phyloP scores from a whole-genome alignment of 352 stramenopile species.

The Phytophthora sp. region DNA sequence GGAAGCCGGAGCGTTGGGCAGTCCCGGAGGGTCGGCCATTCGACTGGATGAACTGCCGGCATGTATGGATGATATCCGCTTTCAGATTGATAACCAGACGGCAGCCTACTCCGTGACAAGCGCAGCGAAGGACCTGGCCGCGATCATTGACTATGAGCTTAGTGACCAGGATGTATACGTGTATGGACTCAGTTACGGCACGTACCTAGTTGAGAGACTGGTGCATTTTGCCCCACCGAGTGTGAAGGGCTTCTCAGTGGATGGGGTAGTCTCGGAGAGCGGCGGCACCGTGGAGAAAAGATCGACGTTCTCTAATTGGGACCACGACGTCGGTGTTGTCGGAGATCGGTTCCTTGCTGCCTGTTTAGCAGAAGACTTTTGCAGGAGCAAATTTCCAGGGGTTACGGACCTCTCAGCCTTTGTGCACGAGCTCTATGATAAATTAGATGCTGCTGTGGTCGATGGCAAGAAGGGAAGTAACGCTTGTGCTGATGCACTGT shows the following conservation, averaged over 20 bases:
- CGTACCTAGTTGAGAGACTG: slow-evolving; percentile 69
- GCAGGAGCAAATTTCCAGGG: slow-evolving; percentile 65
- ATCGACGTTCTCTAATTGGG: slow-evolving; percentile 84
- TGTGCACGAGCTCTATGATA: slow-evolving; percentile 55
- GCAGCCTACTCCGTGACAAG: slow-evolving; percentile 77
- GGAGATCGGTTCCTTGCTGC: slow-evolving; percentile 59
- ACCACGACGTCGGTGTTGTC: slow-evolving; percentile 72
- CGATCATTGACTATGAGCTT: slow-evolving; percentile 53
- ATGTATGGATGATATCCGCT: slow-evolving; percentile 75
- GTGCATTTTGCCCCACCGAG: slow-evolving; percentile 57
- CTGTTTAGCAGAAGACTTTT: slow-evolving; percentile 67
- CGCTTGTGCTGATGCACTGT: slow-evolving; percentile 54
- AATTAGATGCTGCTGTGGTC: slow-evolving; percentile 55
- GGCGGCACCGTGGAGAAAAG: slow-evolving; percentile 55
- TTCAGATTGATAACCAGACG: slow-evolving; percentile 78
- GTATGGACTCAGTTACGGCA: slow-evolving; percentile 84
- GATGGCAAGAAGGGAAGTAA: slow-evolving; percentile 43
- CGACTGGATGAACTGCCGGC: slow-evolving; percentile 59
- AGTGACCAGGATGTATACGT: slow-evolving; percentile 65
- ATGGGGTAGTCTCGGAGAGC: slow-evolving; percentile 73
- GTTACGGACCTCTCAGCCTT: slow-evolving; percentile 57
- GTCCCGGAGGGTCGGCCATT: slow-evolving; percentile 56
- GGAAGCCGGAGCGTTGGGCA: slow-evolving; percentile 54
- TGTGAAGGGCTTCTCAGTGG: slow-evolving; percentile 60
- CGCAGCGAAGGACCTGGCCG: slow-evolving; percentile 66